Base-by-base conservation (phyloP, 1,139 yeast genomes). In the Pichiaceae sp. region DNA sequence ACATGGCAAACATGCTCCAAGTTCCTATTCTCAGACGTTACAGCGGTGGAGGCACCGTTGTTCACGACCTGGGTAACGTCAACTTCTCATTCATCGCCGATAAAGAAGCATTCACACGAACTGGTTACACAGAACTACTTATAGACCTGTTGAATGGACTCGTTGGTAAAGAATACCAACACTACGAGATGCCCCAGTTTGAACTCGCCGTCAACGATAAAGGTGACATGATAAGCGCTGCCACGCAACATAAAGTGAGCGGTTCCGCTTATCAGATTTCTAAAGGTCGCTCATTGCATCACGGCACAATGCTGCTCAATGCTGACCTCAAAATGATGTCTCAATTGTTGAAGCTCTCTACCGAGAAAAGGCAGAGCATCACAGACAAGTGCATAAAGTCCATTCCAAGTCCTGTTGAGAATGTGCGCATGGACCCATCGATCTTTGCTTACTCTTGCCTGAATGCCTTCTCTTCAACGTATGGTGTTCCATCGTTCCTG, bases 11-110 rank as follows among this genome's bases (percentile, higher is more conserved):
- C 5, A 51, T 66, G 1, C 57, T 74, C 11, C 65, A 66, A 1
- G 68, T 85, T n/a, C 91, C 94, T 0, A 56, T 89, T 11, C 58
- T 93, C 3, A 65, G 98, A 46, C 66, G 99, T 41, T 64, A 72
- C 33, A 81, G 95, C 2, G 99, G 99, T 1, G 99, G 99, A 2
- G 99, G 99, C 0, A 78, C 97, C 0, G 99, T 93, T 1, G 95
- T 87, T 9, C 99, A 93, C 54, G 98, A 91, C 57, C 50, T 68
- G n/a, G 96, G 97, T 0, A 93, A 93, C 52, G 77, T 81, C 17
- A 93, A 93, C 54, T 93, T 80, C 57, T 79, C 94, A 6, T 86
- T 75, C 47, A 78, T 91, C 68, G 40, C 49, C 4, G 77, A 86
- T 16, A 75, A 87, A 43, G 68, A 64, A 4, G 70, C 68, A 2